phyloP scores from a whole-genome alignment of 164 flowering plant species.

The Vitis labrusca region DNA sequence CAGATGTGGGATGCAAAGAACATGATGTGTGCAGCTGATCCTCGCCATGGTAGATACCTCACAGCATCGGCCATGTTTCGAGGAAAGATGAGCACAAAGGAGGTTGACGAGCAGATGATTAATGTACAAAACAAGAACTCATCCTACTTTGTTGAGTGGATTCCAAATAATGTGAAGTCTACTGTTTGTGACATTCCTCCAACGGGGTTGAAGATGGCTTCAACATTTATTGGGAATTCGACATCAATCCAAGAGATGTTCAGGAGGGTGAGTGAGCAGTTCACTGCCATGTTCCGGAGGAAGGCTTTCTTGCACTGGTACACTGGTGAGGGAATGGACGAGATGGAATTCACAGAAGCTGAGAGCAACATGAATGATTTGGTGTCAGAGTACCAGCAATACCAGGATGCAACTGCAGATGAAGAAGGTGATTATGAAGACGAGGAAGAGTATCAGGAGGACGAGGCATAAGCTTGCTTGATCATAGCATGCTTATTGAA shows the following conservation, averaged over 20 bases:
- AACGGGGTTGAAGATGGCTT: slow-evolving; percentile 46
- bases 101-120: too few species aligned
- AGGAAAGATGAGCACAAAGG: slow-evolving; percentile 40
- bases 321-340: too few species aligned
- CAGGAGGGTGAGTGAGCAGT: slow-evolving; percentile 50
- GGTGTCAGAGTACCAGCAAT: slow-evolving; percentile 44
- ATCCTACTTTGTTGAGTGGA: slow-evolving; percentile 46
- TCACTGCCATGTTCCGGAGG: slow-evolving; percentile 55
- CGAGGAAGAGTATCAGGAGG: slow-evolving; percentile 24
- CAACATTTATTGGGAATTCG: slow-evolving; percentile 45
- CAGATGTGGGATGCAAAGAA: slow-evolving; percentile 40
- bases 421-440: slow-evolving; percentile 30
- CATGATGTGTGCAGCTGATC: slow-evolving; percentile 40
- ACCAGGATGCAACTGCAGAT: slow-evolving; percentile 45
- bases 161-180: slow-evolving; percentile 51
- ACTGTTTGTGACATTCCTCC: slow-evolving; percentile 57
- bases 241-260: slow-evolving; percentile 26
- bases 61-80: slow-evolving; percentile 58
- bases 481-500: not conserved
- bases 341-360: too few species aligned
- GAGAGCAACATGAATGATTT: slow-evolving; percentile 37
- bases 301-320: slow-evolving; percentile 48
- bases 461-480: slow-evolving; percentile 2
- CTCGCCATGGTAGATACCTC: slow-evolving; percentile 47
- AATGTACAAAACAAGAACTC: slow-evolving; percentile 39